Base-by-base conservation (phyloP, 192 early-diverging fungal genomes). In the Linnemannia exigua region DNA sequence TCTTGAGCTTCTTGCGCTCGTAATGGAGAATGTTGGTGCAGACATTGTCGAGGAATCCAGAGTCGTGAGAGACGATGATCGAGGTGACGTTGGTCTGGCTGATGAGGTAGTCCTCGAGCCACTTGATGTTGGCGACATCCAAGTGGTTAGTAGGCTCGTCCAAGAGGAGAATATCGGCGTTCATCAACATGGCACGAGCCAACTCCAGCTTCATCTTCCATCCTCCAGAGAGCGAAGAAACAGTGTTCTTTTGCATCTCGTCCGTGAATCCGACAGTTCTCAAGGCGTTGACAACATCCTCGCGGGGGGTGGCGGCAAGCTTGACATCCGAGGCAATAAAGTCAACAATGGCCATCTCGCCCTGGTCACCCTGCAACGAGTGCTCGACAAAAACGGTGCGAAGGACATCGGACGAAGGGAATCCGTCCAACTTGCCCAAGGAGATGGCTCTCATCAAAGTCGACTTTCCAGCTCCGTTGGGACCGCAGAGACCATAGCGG, bases 131-230 rank as follows among this genome's bases (percentile, higher is more conserved):
- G 63, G 88, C 87, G 74, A 95, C 92, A 89, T 95, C 94, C 89
- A 97, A 93, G 88, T 95, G 94, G 90, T 96, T 96, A 79, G 94
- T 96, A 80, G 95, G 95, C 88, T 97, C 96, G 89, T 97, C 96
- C 79, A 96, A 88, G 74, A 97, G 88, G 72, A 96, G 83, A 69
- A 97, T 95, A 88, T 97, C 96, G 85, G 95, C 94, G 79, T 96
- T 95, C 90, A 91, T 90, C 85, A 97, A 89, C 93, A 97, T 94
- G 76, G 96, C 95, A 89, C 95, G 94, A 25, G 95, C 95, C 86
- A 97, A 92, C 88, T 93, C 95, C 63, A 96, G 91, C 94, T 96
- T 96, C 96, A 97, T 97, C 89, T 95, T 95, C 95, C 95, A 97
- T 72, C 95, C 95, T 90, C 95, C 95, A 80, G 94, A 95, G 20